These are phyloP conservation scores for Camelina sativa DNA, from an alignment of 345 rosid genomes.

Conservation along the genomic window DNA sequence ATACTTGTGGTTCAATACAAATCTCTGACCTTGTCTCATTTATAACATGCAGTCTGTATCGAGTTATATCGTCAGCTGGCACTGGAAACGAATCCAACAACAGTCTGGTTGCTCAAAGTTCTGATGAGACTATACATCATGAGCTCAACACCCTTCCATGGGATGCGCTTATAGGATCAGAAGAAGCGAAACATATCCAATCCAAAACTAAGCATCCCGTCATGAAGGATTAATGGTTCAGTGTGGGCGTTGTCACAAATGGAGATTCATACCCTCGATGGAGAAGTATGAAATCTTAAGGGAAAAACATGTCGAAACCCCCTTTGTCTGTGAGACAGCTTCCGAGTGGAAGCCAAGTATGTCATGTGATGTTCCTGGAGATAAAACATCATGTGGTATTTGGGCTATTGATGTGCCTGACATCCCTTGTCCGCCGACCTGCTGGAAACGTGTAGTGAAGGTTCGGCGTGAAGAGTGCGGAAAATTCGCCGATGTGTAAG, in stretches of 20 bases:
- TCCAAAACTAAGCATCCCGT: not conserved
- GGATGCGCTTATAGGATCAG: not conserved
- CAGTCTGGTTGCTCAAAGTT: not conserved
- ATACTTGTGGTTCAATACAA: no score
- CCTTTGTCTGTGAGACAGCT: slow-evolving; percentile 70
- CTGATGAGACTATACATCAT: not conserved
- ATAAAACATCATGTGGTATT: slow-evolving; percentile 52
- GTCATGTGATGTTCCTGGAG: slow-evolving; percentile 78
- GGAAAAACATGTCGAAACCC: slow-evolving; percentile 70
- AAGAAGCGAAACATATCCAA: not conserved
- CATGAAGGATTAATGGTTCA: slow-evolving; percentile 46
- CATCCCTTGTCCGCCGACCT: slow-evolving; percentile 81
- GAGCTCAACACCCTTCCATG: not conserved
- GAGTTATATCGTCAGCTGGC: not conserved
- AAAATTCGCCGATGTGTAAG: slow-evolving; percentile 94
- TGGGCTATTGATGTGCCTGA: slow-evolving; percentile 96
- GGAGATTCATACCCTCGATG: slow-evolving; percentile 95
- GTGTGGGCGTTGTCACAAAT: slow-evolving; percentile 81
- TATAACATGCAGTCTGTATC: not conserved
- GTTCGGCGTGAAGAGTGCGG: slow-evolving; percentile 73
- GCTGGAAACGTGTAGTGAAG: slow-evolving; percentile 78
- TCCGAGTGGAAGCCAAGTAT: slow-evolving; percentile 76
- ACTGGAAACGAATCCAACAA: not conserved
- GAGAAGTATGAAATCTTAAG: slow-evolving; percentile 90
- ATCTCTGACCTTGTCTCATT: not conserved